Evolutionary conservation across 176 grass and related monocot species (phyloP), one percentile per base, ranked within the genome.

Genomic region (Rhipidocladum racemiflorum): DNA sequence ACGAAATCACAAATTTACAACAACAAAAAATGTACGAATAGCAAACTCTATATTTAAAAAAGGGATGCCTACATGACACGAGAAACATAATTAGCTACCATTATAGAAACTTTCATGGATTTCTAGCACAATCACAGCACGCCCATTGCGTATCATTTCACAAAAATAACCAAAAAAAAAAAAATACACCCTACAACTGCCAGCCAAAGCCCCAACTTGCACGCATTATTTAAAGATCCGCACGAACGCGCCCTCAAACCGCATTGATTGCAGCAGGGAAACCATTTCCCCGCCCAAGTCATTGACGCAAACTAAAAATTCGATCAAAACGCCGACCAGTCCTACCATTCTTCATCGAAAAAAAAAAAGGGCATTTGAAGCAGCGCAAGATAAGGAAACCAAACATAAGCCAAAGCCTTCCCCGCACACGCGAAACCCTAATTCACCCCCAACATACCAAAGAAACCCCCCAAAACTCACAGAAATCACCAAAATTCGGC

Each of bases 371-470:
- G 38, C 61, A 61, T 84, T 76, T 68, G 48, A 75, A 27, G 24
- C 11, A n/a, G 7, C 50, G 61, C 38, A 59, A 51, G 5, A 84
- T 14, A 70, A 70, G 40, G 61, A 75, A 76, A 54, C 25, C 81
- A 75, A 63, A 75, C 70, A 29, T 69, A 48, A 85, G 24, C 53
- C 49, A 20, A 21, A 21, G 66, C 16, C 8, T 8, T 39, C 27
- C n/a, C 75, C 39, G 29, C 76, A 43, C n/a, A 51, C 24, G 30
- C 21, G 24, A 81, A 85, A 89, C 87, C 82, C 87, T 89, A 89
- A 53, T 28, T 65, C 64, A 11, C 20, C 63, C 62, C 20, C 2
- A 6, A 76, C 24, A 64, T 14, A 50, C 20, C 44, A 14, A 14
- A 63, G 17, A 76, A 75, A 34, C 32, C 49, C 29, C 6, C 20